These are phyloP conservation scores for Elaeis oleifera DNA, from an alignment of 202 grass and related monocot species.

Conservation along the genomic window DNA sequence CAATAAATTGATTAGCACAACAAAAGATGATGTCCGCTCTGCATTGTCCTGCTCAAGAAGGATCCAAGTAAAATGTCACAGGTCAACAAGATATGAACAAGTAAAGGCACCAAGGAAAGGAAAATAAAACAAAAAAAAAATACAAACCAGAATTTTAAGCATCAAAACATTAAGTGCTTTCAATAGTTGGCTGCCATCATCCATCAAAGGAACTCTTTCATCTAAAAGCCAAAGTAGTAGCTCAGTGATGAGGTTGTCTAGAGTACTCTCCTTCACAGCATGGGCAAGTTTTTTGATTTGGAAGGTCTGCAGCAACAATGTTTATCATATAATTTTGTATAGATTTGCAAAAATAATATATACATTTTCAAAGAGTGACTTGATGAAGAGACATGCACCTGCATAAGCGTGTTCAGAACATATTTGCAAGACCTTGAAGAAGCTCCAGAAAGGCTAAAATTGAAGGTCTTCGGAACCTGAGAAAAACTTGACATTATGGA, in stretches of 20 bases:
- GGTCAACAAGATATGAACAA: neutral
- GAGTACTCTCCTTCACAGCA: constrained; percentile 80
- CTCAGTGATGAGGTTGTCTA: constrained; percentile 96
- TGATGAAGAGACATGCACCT: constrained; percentile 34
- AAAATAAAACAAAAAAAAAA: constrained; percentile 19
- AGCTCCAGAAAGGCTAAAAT: constrained; percentile 93
- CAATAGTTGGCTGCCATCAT: constrained; percentile 93
- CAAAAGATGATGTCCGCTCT: constrained; percentile 89
- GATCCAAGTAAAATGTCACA: neutral
- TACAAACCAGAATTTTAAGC: constrained; percentile 95
- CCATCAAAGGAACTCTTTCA: constrained; percentile 97
- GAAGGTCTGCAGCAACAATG: constrained; percentile 54
- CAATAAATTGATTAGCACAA: constrained; percentile 84
- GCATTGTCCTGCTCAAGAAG: constrained; percentile 78
- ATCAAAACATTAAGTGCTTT: constrained; percentile 98
- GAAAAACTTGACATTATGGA: constrained; percentile 10
- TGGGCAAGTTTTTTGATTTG: constrained; percentile 93
- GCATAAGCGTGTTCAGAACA: constrained; percentile 97
- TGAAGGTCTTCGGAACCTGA: constrained; percentile 92
- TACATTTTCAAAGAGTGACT: neutral
- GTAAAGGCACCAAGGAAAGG: neutral
- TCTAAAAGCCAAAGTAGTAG: constrained; percentile 99
- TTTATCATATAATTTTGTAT: neutral
- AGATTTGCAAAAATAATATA: neutral
- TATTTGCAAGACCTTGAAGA: constrained; percentile 99